Base-by-base conservation (phyloP, 2,329 filamentous ascomycete genomes). In the Clonostachys sp. region DNA sequence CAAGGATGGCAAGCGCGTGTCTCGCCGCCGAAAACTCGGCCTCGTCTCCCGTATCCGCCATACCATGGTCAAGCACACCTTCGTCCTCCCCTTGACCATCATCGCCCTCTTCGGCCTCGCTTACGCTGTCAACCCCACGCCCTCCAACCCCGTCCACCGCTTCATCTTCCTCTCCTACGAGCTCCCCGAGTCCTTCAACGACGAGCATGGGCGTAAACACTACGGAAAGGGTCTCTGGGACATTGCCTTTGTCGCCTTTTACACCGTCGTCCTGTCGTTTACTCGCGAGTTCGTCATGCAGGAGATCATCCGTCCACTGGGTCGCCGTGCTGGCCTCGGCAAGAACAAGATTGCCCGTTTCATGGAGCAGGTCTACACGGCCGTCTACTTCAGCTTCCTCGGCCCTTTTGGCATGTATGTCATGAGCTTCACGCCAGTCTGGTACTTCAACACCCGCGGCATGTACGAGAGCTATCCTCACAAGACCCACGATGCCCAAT, bases 231-330 rank as follows among this genome's bases (percentile, higher is more conserved):
- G 91, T n/a, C 75, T 68, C 39, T 87, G 85, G 73, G 91, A 97
- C 64, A 75, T 96, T 46, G 87, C 87, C 41, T 92, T 97, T 59
- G 89, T 96, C 47, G 72, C 74, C 50, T 96, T 96, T 72, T 96
- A 96, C 71, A 92, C 82, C 39, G 73, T 96, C 48, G 86, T 96
- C 18, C 78, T 97, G 51, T 91, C 88, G 51, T 96, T 97, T 65
- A 95, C 90, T 12, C 89, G 91, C 62, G 91, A 97, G 66, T 96
- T 96, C 67, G 78, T 95, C 70, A 96, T 96, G 91, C 91, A 96
- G 70, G 85, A 90, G 59, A 59, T 95, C 45, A 81, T 96, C 49
- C 83, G 85, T 12, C 91, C 91, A 0, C 73, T 91, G 51, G 89
- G 90, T 6, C 75, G 81, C 41, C 76, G 73, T 55, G 83, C 75